phyloP scores from a whole-genome alignment of 768 basidiomycete species.

The Symmetrospora coprosmae region DNA sequence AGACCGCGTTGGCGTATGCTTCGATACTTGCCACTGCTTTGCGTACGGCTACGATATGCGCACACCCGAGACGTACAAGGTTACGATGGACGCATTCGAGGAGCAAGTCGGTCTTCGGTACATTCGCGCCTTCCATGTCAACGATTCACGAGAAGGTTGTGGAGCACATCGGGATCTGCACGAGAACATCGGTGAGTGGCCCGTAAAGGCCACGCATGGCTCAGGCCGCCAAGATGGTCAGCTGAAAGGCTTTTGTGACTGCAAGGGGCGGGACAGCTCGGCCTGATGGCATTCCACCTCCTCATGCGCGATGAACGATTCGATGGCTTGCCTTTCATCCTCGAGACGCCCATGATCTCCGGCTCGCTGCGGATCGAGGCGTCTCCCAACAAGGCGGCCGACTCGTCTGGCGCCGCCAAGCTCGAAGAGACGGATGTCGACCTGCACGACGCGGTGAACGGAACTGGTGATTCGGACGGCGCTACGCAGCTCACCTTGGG shows the following conservation, averaged over 20 bases:
- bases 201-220: constrained; percentile 25
- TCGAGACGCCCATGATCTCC: constrained; percentile 59
- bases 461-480: background rate
- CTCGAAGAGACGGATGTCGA: constrained; percentile 46
- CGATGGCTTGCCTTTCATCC: constrained; percentile 57
- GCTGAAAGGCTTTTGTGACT: background rate
- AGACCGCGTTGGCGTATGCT: constrained; percentile 59
- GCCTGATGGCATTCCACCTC: constrained; percentile 49
- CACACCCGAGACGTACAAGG: constrained; percentile 49
- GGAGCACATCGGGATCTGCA: constrained; percentile 62
- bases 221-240: background rate
- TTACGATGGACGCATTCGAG: constrained; percentile 48
- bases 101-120: constrained; percentile 55
- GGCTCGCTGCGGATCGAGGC: background rate
- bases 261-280: constrained; percentile 52
- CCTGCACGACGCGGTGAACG: background rate
- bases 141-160: constrained; percentile 58
- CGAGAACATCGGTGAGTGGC: constrained; percentile 69
- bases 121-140: constrained; percentile 69
- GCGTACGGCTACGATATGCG: constrained; percentile 47
- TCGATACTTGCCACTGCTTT: constrained; percentile 58
- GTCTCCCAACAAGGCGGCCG: background rate
- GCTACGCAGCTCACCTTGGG: background rate
- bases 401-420: too few relatives aligned
- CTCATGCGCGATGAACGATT: constrained; percentile 57